These are phyloP conservation scores for Solanum aculeatissimum DNA, from an alignment of 305 asterid species.

Conservation along the genomic window DNA sequence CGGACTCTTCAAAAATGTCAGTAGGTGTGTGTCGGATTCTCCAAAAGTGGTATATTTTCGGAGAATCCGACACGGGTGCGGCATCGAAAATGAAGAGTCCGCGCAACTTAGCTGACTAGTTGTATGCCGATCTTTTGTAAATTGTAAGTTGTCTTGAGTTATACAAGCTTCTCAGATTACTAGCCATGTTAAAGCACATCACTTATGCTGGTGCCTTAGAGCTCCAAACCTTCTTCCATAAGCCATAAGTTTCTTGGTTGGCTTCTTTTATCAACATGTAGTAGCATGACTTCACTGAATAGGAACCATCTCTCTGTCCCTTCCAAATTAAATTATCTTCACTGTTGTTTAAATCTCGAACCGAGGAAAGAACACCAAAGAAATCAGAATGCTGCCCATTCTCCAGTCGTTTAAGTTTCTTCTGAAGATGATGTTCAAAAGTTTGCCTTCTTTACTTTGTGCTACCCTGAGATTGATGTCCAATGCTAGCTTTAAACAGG, in stretches of 20 bases:
- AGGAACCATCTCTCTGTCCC: background rate
- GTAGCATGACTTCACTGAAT: background rate
- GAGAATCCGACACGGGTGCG: too few species aligned
- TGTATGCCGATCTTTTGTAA: background rate
- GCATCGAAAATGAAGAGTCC: too few species aligned
- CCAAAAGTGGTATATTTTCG: too few species aligned
- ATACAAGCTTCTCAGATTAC: background rate
- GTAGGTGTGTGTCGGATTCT: too few species aligned
- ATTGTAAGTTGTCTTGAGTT: background rate
- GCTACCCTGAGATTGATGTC: background rate
- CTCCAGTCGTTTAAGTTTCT: background rate
- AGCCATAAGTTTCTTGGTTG: background rate
- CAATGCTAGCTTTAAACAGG: background rate
- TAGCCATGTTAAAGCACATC: background rate
- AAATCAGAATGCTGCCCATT: background rate
- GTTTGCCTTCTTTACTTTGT: background rate
- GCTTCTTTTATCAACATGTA: background rate
- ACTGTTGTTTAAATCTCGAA: background rate
- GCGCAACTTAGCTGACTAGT: too few species aligned
- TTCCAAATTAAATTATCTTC: background rate
- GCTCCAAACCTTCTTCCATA: background rate
- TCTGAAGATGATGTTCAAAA: background rate
- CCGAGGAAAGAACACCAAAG: background rate
- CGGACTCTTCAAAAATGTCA: too few species aligned
- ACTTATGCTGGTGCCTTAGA: background rate